Base-by-base conservation (phyloP, 2,329 filamentous ascomycete genomes). In the Fusarium sp. region DNA sequence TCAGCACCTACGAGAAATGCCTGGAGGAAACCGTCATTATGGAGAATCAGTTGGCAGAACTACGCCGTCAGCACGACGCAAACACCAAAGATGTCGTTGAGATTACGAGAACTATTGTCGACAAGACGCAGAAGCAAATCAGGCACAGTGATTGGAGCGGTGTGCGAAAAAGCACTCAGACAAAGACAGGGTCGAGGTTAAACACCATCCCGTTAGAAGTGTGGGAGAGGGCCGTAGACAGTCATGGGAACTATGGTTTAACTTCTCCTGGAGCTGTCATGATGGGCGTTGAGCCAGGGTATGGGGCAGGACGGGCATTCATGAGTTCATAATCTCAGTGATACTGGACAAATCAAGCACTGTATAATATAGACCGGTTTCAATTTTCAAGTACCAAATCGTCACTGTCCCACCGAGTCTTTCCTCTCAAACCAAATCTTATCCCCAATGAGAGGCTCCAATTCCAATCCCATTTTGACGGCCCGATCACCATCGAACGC, bases 381-480 rank as follows among this genome's bases (percentile, higher is more conserved):
- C 22, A 22, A 5, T 9, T 16, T 22, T 22, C 22, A 22, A 5
- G 25, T 11, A 18, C 25, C 6, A 5, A n/a, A n/a, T 9, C 5
- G 16, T n/a, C 47, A 52, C 25, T 52, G 5, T 29, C 22, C 45
- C n/a, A 5, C 47, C 8, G 5, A 54, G 5, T 59, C 36, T 18
- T 14, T 33, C 35, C 47, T 65, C 4, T 76, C 57, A 27, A 80
- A 78, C 76, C 77, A 79, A 42, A 79, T 72, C 16, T 69, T 47
- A 3, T 74, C 66, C 0, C 65, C 58, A 25, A 77, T 9, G 1
- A 68, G 40, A 6, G 68, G 65, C 20, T 79, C 77, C 1, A 80
- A 25, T 10, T 69, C 63, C 13, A 79, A 40, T 0, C 78, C 78
- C 63, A 80, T 58, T 25, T 31, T 69, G 4, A 61, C 4, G 1